Base-by-base conservation (phyloP, 352 stramenopile species). In the Phytophthora cajani region DNA sequence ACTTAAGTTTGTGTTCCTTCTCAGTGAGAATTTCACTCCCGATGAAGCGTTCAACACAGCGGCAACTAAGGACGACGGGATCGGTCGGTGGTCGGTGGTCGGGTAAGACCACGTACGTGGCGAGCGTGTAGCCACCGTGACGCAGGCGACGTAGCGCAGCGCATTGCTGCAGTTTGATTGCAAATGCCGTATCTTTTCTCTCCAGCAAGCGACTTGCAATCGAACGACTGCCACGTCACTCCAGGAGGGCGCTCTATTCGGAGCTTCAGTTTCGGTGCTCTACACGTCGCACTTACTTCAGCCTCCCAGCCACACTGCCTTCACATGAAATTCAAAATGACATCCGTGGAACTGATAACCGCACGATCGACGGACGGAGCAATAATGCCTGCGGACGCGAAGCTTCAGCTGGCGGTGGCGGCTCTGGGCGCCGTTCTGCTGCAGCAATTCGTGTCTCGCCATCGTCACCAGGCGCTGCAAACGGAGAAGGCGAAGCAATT, bases 391-490 rank as follows among this genome's bases (percentile, higher is more conserved):
- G 25, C 38, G 30, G 64, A 75, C 32, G 47, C 52, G 16, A 77
- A 69, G 62, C 46, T 80, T 42, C 65, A 71, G 58, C 25, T 70
- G 14, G 44, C 77, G 8, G 23, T 87, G 17, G 75, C 59, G 32
- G 67, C 75, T 25, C 38, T 79, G 30, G 68, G 62, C 10, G 78
- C 61, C 2, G 51, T 88, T 16, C 66, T 62, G 21, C 60, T 91
- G 62, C 84, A 89, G 69, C 81, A 89, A 57, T 80, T 79, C 53
- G 72, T 63, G 4, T 67, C 61, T 30, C 61, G 67, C 0, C 68
- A 70, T 5, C 72, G 62, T 8, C 57, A 30, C 6, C 64, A 74
- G 19, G 27, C 49, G 9, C 6, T 50, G 3, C 10, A 67, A 17
- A 42, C 8, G 1, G 60, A 71, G 33, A 54, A 67, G 47, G 1